Base-by-base conservation (phyloP, 257 asterid genomes). In the Nemophila menziesii region DNA sequence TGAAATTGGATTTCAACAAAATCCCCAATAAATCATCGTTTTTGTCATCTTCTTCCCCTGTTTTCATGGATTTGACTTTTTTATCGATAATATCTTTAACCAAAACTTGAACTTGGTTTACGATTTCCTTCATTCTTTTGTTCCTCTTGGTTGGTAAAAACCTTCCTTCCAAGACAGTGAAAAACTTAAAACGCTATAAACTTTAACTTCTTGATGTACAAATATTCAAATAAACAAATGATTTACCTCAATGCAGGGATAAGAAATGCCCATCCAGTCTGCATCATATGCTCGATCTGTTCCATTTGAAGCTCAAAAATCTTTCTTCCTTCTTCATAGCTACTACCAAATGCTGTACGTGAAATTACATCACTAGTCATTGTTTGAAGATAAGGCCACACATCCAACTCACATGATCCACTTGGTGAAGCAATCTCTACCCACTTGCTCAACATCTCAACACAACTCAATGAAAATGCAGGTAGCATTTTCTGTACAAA, bases 341-440 rank as follows among this genome's bases (percentile, higher is more conserved):
- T 70, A 34, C 82, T 66, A 2, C 78, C 82, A 57, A 74, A 74
- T 23, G 78, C 69, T 5, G 78, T 60, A 1, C 82, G 70, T 10
- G 82, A 70, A 41, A 74, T 63, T 7, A 62, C 72, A 39, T 67
- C 79, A 12, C 68, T 27, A 0, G 71, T 33, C 49, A 74, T 41
- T 2, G 41, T 49, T 45, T 70, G 66, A 20, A 74, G 52, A 17
- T 45, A 18, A 33, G 78, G 82, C 78, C 78, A 74, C 21, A 70
- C 64, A 39, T 74, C 68, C 41, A 74, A 29, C 52, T 70, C 73
- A 2, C 49, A 20, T 0, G 60, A 60, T 13, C 63, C 63, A 34
- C 46, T 60, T 0, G 44, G 22, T 1, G 66, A 46, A 15, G 63
- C 18, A 26, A 43, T 12, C 9, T 49, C 41, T 15, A 63, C 76